Evolutionary conservation across 1,284 basidiomycete species (phyloP).

Genomic region (Ganoderma multipileum): DNA sequence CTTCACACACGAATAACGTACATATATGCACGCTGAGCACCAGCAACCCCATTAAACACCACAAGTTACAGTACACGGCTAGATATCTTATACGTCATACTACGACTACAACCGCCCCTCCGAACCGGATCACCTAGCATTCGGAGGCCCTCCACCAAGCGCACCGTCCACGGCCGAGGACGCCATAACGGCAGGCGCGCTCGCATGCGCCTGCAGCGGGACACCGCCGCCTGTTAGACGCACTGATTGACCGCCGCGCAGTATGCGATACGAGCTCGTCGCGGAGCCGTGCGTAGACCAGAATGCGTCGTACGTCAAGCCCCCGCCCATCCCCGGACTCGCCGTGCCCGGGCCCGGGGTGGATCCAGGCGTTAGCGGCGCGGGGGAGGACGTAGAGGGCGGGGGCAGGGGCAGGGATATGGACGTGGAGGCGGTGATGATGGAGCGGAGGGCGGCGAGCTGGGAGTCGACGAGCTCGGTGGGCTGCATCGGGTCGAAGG

Average conservation of each 20-base stretch:
- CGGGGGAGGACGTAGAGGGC: slow-evolving; percentile 8
- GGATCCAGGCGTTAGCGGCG: background rate
- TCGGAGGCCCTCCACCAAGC: background rate
- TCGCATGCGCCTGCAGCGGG: slow-evolving; percentile 23
- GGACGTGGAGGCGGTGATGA: slow-evolving; percentile 26
- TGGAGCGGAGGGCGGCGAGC: slow-evolving; percentile 29
- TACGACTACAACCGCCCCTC: background rate
- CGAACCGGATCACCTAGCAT: background rate
- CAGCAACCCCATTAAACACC: background rate
- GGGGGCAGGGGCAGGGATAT: slow-evolving; percentile 22
- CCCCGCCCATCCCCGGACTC: slow-evolving; percentile 11
- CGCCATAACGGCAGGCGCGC: slow-evolving; percentile 21
- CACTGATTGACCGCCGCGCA: slow-evolving; percentile 6
- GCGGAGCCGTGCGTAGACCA: slow-evolving; percentile 60
- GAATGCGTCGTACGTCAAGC: slow-evolving; percentile 69
- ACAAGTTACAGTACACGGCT: background rate
- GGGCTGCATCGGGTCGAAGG: slow-evolving; percentile 32
- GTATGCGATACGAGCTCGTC: slow-evolving; percentile 22
- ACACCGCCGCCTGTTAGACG: background rate
- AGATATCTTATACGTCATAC: background rate
- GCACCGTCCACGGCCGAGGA: background rate
- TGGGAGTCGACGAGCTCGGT: slow-evolving; percentile 30
- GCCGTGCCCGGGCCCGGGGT: background rate
- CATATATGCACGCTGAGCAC: background rate
- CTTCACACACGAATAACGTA: background rate